phyloP scores from a whole-genome alignment of 1,284 basidiomycete genomes.

The Tremellales sp. region DNA sequence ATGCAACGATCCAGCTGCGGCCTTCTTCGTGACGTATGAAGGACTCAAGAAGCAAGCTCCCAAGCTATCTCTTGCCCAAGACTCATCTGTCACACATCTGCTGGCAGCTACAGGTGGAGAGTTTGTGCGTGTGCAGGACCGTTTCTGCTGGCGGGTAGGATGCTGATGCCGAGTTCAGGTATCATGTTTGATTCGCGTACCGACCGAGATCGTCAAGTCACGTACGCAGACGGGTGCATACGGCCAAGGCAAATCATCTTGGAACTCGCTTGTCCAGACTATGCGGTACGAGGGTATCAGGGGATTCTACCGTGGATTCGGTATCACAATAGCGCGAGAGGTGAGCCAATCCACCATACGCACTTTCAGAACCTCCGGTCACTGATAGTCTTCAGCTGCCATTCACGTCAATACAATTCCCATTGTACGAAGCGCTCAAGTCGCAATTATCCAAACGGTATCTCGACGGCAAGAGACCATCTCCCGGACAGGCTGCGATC shows the following conservation, averaged over 20 bases:
- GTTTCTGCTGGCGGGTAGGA: slow-evolving; percentile 11
- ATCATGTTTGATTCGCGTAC: slow-evolving; percentile 88
- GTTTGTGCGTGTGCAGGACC: too few species aligned
- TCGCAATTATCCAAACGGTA: slow-evolving; percentile 53
- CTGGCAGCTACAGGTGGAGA: slow-evolving; percentile 74
- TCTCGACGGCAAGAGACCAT: slow-evolving; percentile 53
- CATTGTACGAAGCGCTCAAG: slow-evolving; percentile 90
- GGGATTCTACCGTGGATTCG: slow-evolving; percentile 77
- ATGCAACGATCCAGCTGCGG: slow-evolving; percentile 62
- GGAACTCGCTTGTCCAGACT: slow-evolving; percentile 51
- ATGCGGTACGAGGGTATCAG: slow-evolving; percentile 58
- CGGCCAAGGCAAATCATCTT: slow-evolving; percentile 49
- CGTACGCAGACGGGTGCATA: slow-evolving; percentile 71
- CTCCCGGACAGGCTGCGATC: slow-evolving; percentile 79
- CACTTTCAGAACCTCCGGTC: not conserved
- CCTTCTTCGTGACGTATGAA: slow-evolving; percentile 95
- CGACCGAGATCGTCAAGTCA: slow-evolving; percentile 90
- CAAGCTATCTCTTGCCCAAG: slow-evolving; percentile 44
- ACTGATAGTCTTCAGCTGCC: slow-evolving; percentile 64
- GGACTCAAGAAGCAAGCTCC: slow-evolving; percentile 73
- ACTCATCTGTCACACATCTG: slow-evolving; percentile 72
- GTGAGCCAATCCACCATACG: slow-evolving; percentile 47
- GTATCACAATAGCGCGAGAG: slow-evolving; percentile 71
- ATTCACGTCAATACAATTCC: slow-evolving; percentile 97
- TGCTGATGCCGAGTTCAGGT: slow-evolving; percentile 54